Conservation (phyloP, 371 early-diverging fungal species). For the Circinella minor region DNA sequence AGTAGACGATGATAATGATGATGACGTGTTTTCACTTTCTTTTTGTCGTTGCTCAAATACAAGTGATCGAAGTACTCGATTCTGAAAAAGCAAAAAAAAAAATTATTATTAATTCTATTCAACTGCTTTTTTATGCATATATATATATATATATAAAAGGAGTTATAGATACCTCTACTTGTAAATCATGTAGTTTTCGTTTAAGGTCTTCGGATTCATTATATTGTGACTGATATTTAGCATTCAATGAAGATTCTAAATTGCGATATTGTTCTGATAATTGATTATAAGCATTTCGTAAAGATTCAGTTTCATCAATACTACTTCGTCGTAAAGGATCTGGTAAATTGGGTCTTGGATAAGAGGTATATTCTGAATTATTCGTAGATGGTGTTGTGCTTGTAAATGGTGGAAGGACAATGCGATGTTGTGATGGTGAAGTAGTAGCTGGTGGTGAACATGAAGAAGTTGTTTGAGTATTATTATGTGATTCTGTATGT, state of each 20-base stretch:
- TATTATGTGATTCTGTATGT: not conserved
- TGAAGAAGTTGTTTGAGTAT: not conserved
- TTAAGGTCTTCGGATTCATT: conserved; percentile 17
- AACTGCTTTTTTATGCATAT: not conserved
- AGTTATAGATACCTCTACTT: conserved; percentile 28
- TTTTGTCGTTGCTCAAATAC: conserved; percentile 19
- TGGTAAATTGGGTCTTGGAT: not conserved
- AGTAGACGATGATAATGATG: not conserved
- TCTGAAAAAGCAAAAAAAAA: conserved; percentile 17
- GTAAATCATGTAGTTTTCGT: conserved; percentile 32
- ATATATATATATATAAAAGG: not conserved
- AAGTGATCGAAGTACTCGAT: conserved; percentile 26
- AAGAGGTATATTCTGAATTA: not conserved
- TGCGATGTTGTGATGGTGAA: conserved; percentile 3
- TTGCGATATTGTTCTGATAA: conserved; percentile 4
- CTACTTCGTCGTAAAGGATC: not conserved
- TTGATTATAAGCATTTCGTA: conserved; percentile 10
- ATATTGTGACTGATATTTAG: conserved; percentile 18
- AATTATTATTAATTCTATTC: conserved; percentile 9
- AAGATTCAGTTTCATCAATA: conserved; percentile 1
- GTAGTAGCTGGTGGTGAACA: not conserved
- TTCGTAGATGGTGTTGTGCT: conserved; percentile 4
- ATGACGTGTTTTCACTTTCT: not conserved
- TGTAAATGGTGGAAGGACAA: not conserved
- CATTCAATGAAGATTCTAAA: not conserved